Conservation (phyloP, 2,329 filamentous ascomycete genomes). For the Hypoxylon sp. region DNA sequence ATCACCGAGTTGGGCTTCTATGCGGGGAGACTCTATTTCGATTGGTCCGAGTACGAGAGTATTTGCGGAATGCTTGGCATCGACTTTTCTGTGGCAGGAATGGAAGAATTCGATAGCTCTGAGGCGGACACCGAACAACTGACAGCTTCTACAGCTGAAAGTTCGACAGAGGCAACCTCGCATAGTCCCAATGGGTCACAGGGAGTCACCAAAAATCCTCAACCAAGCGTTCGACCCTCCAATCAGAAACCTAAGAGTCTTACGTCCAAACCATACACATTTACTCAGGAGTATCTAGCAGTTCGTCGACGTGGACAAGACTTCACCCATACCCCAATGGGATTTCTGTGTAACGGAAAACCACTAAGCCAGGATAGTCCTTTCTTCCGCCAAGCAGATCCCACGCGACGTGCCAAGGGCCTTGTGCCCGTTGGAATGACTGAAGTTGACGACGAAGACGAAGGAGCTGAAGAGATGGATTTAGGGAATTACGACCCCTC, state of each 20-base stretch:
- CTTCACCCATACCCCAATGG: conserved; percentile 72
- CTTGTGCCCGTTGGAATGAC: conserved; percentile 31
- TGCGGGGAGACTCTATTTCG: conserved; percentile 72
- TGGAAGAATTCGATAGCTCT: conserved; percentile 38
- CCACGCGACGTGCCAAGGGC: conserved; percentile 11
- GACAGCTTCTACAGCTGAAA: conserved; percentile 9
- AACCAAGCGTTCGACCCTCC: neutral
- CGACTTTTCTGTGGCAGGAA: conserved; percentile 26
- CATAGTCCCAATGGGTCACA: neutral
- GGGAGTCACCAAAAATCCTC: neutral
- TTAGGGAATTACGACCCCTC: conserved; percentile 44
- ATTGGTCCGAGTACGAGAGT: conserved; percentile 61
- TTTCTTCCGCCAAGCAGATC: conserved; percentile 62
- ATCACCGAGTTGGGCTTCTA: conserved; percentile 72
- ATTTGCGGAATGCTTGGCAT: conserved; percentile 56
- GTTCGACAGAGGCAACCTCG: conserved; percentile 19
- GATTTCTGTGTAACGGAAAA: conserved; percentile 68
- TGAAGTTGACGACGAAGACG: conserved; percentile 35
- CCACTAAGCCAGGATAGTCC: conserved; percentile 62
- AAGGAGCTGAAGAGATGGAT: conserved; percentile 39
- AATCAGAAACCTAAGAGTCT: conserved; percentile 41
- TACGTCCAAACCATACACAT: conserved; percentile 58
- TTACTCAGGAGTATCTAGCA: conserved; percentile 70
- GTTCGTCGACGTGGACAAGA: conserved; percentile 70
- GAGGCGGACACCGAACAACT: conserved; percentile 38